These are phyloP conservation scores for Trichomonas gallinae DNA, from an alignment of 208 protist species.

Conservation along the genomic window DNA sequence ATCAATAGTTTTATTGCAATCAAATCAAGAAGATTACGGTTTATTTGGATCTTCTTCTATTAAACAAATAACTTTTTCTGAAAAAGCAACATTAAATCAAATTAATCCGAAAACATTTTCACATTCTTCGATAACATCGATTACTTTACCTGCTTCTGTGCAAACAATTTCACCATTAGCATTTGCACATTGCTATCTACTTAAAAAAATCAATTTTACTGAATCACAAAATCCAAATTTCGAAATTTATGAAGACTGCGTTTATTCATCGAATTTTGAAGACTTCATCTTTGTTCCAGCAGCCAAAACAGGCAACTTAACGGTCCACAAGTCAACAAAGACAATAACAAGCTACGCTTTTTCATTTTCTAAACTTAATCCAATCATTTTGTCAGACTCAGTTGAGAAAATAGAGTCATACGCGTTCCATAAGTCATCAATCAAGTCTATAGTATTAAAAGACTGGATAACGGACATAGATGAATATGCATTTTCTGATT, in stretches of 20 bases:
- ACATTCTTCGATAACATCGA: background rate
- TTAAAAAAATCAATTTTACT: background rate
- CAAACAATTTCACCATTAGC: background rate
- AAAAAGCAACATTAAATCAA: background rate
- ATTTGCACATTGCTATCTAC: background rate
- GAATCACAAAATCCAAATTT: background rate
- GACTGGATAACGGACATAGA: background rate
- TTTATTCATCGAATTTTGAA: background rate
- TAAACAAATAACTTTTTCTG: background rate
- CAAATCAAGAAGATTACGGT: background rate
- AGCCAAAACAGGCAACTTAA: background rate
- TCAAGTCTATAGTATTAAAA: background rate
- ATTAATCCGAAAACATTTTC: background rate
- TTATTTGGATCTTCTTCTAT: background rate
- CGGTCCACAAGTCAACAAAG: background rate
- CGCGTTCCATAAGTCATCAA: background rate
- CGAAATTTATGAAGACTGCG: background rate
- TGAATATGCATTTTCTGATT: background rate
- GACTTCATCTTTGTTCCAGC: background rate
- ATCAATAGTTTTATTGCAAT: background rate
- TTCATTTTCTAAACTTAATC: background rate
- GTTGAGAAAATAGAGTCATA: background rate
- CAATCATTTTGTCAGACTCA: background rate
- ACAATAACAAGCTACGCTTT: background rate
- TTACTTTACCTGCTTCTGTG: background rate